Evolutionary conservation across 495 filamentous ascomycete species (phyloP).

Genomic region (Chlorociboria aeruginascens): DNA sequence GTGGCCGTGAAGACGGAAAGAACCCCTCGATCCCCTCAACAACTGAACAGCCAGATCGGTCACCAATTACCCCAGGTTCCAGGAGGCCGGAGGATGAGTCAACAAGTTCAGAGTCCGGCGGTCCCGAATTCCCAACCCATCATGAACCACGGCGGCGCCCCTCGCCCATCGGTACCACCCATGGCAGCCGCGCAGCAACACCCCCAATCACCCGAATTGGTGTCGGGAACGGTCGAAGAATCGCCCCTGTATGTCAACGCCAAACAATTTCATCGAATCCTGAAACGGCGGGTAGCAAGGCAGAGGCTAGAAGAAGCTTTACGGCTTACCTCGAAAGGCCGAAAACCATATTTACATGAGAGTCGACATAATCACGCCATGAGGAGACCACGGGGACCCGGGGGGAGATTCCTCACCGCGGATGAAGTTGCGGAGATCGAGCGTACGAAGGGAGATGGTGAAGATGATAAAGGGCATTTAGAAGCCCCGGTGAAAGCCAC

Average conservation of each 20-base stretch:
- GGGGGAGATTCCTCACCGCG: conserved; percentile 93
- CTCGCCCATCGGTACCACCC: conserved; percentile 34
- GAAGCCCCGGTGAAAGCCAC: conserved; percentile 29
- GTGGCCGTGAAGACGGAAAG: conserved; percentile 43
- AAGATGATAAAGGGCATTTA: conserved; percentile 20
- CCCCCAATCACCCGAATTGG: conserved; percentile 74
- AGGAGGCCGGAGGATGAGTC: conserved; percentile 43
- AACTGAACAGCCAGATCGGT: conserved; percentile 39
- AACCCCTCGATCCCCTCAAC: conserved; percentile 48
- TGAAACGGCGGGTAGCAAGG: conserved; percentile 85
- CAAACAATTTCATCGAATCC: conserved; percentile 95
- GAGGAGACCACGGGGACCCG: conserved; percentile 89
- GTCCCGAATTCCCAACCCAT: conserved; percentile 44
- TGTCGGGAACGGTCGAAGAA: conserved; percentile 70
- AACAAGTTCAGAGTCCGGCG: conserved; percentile 50
- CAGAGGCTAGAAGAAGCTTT: conserved; percentile 89
- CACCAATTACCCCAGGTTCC: conserved; percentile 20
- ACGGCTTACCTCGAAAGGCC: conserved; percentile 83
- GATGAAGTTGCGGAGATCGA: conserved; percentile 94
- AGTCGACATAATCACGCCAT: conserved; percentile 99
- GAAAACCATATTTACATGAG: conserved; percentile 96
- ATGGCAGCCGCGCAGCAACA: conserved; percentile 33
- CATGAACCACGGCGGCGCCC: conserved; percentile 36
- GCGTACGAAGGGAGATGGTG: conserved; percentile 33
- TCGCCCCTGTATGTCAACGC: conserved; percentile 96